Evolutionary conservation across 139 green algal genomes (phyloP).

Genomic region (Chlamydomonas sp.): DNA sequence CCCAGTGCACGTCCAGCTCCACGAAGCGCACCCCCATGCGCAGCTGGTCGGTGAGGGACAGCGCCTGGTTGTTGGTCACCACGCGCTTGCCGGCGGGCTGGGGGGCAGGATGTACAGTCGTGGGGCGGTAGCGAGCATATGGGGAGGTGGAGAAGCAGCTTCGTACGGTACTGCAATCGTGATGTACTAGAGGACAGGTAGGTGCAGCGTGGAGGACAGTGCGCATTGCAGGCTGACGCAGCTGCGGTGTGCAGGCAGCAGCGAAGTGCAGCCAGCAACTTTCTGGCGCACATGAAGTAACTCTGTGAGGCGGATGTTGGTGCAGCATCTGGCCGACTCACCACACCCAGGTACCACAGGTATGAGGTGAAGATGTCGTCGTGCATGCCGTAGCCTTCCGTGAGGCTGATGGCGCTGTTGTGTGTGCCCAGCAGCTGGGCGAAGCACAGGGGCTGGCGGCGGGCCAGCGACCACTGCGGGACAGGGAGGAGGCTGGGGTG

Average conservation of each 20-base stretch:
- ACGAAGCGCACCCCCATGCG: slow-evolving; percentile 77
- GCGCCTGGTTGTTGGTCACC: slow-evolving; percentile 78
- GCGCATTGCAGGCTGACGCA: not conserved
- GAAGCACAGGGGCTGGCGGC: slow-evolving; percentile 49
- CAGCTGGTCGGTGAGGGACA: slow-evolving; percentile 80
- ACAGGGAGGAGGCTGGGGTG: not conserved
- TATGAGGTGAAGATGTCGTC: slow-evolving; percentile 56
- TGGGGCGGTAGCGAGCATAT: not conserved
- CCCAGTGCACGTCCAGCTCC: slow-evolving; percentile 86
- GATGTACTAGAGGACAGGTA: not conserved
- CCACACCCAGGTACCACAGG: slow-evolving; percentile 14
- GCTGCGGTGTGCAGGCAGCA: no score
- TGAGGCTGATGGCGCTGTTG: slow-evolving; percentile 80
- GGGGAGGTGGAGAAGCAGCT: not conserved
- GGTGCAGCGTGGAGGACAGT: not conserved
- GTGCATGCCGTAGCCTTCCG: slow-evolving; percentile 82
- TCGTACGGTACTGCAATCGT: not conserved
- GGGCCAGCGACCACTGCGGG: slow-evolving; percentile 56
- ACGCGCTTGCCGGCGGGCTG: slow-evolving; percentile 38
- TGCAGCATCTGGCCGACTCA: not conserved
- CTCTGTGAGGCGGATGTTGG: no score
- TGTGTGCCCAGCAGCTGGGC: slow-evolving; percentile 72
- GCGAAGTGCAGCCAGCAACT: no score
- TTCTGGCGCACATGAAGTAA: no score
- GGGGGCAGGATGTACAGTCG: not conserved